A percentile compares a stretch with the other conserved stretches of the same genome.
Conservation (phyloP, 345 rosid genomes). For the Moricandia moricandioides region DNA sequence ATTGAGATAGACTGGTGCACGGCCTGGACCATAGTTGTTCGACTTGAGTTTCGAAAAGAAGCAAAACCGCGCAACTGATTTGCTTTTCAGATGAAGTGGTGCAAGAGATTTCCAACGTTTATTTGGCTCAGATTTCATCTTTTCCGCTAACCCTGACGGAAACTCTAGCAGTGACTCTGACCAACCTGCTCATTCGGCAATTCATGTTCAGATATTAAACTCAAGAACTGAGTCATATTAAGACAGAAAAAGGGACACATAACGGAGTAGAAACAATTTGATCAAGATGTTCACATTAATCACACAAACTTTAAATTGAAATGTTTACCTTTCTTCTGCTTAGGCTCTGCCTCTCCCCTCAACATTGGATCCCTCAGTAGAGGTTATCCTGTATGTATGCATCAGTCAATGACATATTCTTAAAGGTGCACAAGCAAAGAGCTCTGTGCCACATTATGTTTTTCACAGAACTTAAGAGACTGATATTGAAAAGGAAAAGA, state of each 20-base stretch:
- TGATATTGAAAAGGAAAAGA: neutral
- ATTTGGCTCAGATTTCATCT: conserved; percentile 61
- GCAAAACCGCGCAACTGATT: conserved; percentile 69
- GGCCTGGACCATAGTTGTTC: conserved; percentile 55
- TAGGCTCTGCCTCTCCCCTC: conserved; percentile 25
- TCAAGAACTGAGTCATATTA: neutral
- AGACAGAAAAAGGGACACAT: neutral
- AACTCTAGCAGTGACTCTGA: conserved; percentile 34
- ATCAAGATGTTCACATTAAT: neutral
- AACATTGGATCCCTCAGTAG: conserved; percentile 34
- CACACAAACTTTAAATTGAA: neutral
- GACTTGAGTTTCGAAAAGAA: conserved; percentile 70
- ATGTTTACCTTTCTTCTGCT: conserved; percentile 25
- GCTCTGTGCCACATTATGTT: conserved; percentile 21
- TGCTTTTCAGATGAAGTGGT: conserved; percentile 54
- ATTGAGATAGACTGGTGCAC: conserved; percentile 80
- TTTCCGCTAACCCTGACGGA: conserved; percentile 33
- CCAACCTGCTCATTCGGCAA: conserved; percentile 41
- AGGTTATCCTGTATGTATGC: conserved; percentile 32
- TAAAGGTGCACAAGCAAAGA: conserved; percentile 24
- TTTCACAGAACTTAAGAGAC: conserved; percentile 19
- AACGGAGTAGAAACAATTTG: neutral
- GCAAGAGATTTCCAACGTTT: conserved; percentile 62
- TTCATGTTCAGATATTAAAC: neutral
- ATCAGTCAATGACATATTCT: conserved; percentile 15